These are phyloP conservation scores for Trichosanthes cucumerina DNA, from an alignment of 306 rosid genomes.

Conservation along the genomic window DNA sequence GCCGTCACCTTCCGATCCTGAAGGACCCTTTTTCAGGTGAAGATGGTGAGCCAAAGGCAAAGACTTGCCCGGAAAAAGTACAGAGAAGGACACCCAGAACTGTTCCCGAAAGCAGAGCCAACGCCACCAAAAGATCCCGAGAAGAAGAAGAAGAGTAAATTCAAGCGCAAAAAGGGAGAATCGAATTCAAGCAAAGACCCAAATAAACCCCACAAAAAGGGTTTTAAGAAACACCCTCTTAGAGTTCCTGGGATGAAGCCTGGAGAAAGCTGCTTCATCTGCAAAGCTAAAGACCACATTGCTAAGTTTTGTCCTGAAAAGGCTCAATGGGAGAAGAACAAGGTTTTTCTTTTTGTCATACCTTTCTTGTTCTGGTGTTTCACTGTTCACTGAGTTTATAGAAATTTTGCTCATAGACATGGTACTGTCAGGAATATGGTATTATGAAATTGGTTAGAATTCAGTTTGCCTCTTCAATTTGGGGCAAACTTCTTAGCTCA, in stretches of 20 bases:
- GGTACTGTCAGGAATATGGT: neutral
- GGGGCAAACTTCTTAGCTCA: neutral
- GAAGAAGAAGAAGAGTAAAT: constrained; percentile 29
- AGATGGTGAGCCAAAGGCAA: constrained; percentile 80
- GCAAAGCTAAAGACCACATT: constrained; percentile 58
- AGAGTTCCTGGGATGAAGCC: constrained; percentile 97
- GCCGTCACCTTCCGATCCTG: neutral
- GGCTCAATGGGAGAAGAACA: constrained; percentile 72
- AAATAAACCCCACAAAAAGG: constrained; percentile 19
- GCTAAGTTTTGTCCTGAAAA: constrained; percentile 68
- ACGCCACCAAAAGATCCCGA: constrained; percentile 44
- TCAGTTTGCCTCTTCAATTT: neutral
- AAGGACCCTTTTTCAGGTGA: neutral
- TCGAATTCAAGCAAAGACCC: constrained; percentile 25
- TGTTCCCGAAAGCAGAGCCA: constrained; percentile 37
- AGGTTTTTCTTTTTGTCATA: constrained; percentile 15
- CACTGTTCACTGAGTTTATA: neutral
- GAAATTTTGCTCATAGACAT: neutral
- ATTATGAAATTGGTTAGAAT: neutral
- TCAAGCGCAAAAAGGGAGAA: constrained; percentile 33
- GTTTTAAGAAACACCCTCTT: constrained; percentile 43
- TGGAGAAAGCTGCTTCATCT: constrained; percentile 83
- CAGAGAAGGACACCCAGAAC: constrained; percentile 44
- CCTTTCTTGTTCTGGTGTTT: neutral
- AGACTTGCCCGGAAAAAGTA: constrained; percentile 50